Percentiles rank a stretch among this genome's conserved stretches.
Conservation (phyloP, 768 basidiomycete species). For the Hygrocybe punicea region DNA sequence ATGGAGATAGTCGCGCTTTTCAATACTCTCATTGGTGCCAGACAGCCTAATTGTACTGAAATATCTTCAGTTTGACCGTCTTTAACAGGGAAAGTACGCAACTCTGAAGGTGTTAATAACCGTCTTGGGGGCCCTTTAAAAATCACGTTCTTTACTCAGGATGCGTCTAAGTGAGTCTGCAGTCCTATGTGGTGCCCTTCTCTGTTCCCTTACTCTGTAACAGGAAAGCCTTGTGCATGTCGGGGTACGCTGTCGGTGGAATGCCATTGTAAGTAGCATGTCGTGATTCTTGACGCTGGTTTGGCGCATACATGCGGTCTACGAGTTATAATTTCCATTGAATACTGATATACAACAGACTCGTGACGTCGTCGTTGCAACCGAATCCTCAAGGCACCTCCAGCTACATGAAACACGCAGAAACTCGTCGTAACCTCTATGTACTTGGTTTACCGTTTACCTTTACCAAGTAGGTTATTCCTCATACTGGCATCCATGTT, state of each 20-base stretch:
- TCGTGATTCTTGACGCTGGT: not conserved
- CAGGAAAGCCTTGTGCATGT: slow-evolving; percentile 68
- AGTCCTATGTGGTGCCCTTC: not conserved
- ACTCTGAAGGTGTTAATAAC: slow-evolving; percentile 42
- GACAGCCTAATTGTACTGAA: not conserved
- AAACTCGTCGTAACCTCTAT: slow-evolving; percentile 76
- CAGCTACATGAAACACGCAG: slow-evolving; percentile 28
- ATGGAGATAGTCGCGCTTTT: slow-evolving; percentile 56
- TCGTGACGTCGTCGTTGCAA: slow-evolving; percentile 29
- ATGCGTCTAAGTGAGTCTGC: slow-evolving; percentile 49
- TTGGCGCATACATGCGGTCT: not conserved
- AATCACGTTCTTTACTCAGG: slow-evolving; percentile 51
- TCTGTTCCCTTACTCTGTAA: not conserved
- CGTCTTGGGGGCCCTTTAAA: slow-evolving; percentile 33
- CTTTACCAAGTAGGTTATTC: slow-evolving; percentile 59
- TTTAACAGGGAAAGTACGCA: slow-evolving; percentile 49
- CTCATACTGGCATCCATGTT: not conserved
- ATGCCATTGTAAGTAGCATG: slow-evolving; percentile 48
- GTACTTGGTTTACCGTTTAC: slow-evolving; percentile 82
- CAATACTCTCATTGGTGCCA: slow-evolving; percentile 52
- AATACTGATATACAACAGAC: slow-evolving; percentile 25
- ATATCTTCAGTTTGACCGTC: not conserved
- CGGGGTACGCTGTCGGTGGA: slow-evolving; percentile 56
- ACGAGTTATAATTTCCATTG: not conserved
- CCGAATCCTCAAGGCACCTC: slow-evolving; percentile 23